Conservation (phyloP, 78 protist species). For the slime mould (Dictyostelium discoideum) region dicty_2.7 NC_007089.4:4786001-4786500, state of each 20-base stretch:
- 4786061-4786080: conserved; percentile 35
- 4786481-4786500: too few relatives aligned
- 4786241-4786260: neutral
- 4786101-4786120: too few relatives aligned
- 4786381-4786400: neutral
- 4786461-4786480: too few relatives aligned
- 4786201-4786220: neutral
- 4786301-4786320: neutral
- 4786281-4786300: neutral
- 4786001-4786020: conserved; percentile 62
- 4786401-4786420: neutral
- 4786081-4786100: neutral
- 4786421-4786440: neutral
- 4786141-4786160: neutral
- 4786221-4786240: neutral
- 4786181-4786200: neutral
- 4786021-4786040: conserved; percentile 22
- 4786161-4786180: neutral
- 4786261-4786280: neutral
- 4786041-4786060: conserved; percentile 44
- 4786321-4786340: neutral
- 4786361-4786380: neutral
- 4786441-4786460: too few relatives aligned
- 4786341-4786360: neutral
- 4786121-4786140: neutral